phyloP scores from a whole-genome alignment of 495 filamentous ascomycete genomes.

The Platismatia glauca region DNA sequence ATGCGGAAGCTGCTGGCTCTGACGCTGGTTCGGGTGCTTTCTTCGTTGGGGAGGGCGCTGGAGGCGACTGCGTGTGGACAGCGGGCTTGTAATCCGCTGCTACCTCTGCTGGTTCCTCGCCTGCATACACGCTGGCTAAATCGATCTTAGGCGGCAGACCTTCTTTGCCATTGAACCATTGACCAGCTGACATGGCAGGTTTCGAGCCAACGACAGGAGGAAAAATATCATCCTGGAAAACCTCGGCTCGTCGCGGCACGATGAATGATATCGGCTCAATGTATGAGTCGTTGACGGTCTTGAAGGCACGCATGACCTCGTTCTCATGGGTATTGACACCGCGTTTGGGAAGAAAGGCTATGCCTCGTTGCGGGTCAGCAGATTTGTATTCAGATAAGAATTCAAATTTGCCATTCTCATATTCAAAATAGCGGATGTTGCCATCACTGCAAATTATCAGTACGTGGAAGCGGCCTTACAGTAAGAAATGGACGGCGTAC shows the following conservation, averaged over 20 bases:
- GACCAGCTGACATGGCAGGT: conserved; percentile 65
- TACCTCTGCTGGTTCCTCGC: conserved; percentile 65
- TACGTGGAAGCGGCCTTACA: not conserved
- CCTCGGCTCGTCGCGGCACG: conserved; percentile 88
- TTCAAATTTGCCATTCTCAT: conserved; percentile 95
- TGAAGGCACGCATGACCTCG: conserved; percentile 90
- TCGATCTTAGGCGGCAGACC: conserved; percentile 83
- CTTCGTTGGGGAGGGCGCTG: conserved; percentile 44
- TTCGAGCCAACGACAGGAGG: conserved; percentile 70
- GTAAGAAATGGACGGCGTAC: conserved; percentile 41
- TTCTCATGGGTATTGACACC: conserved; percentile 95
- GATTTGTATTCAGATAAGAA: conserved; percentile 95
- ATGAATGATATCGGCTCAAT: conserved; percentile 97
- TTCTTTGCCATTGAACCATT: conserved; percentile 82
- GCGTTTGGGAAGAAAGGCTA: conserved; percentile 91
- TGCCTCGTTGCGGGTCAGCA: conserved; percentile 80
- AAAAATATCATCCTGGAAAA: conserved; percentile 95
- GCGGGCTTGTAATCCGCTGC: conserved; percentile 59
- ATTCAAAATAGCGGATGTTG: conserved; percentile 97
- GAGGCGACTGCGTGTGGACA: conserved; percentile 37
- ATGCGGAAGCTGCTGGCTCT: conserved; percentile 32
- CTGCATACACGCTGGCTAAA: conserved; percentile 84
- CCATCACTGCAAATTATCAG: conserved; percentile 57
- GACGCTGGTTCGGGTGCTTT: conserved; percentile 44
- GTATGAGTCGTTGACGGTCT: conserved; percentile 88